Percentiles rank a stretch among this genome's conserved stretches.
Evolutionary conservation across 176 grass and related monocot species (phyloP).

Genomic region (Triticum urartu): DNA sequence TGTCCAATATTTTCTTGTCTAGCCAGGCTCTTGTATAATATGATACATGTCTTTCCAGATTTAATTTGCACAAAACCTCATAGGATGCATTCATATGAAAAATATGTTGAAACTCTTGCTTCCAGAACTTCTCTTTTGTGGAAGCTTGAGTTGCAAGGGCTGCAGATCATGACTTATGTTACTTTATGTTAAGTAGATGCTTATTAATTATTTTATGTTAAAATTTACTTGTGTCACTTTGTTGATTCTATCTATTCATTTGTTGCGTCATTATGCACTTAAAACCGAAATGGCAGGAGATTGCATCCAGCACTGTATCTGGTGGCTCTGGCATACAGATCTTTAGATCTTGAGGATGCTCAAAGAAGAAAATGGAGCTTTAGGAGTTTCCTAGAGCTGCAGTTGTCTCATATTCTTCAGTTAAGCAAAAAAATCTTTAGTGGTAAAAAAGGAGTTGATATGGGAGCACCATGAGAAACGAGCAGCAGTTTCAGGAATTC

Average conservation of each 20-base stretch:
- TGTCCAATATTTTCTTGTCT: background rate
- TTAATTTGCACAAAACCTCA: background rate
- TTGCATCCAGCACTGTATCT: slow-evolving; percentile 96
- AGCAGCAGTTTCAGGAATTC: background rate
- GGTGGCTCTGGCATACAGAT: slow-evolving; percentile 81
- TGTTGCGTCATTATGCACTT: background rate
- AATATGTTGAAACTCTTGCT: background rate
- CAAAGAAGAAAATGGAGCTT: slow-evolving; percentile 61
- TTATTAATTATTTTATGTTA: background rate
- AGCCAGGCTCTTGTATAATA: background rate
- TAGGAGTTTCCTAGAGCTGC: slow-evolving; percentile 33
- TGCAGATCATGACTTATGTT: background rate
- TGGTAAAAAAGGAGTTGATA: slow-evolving; percentile 18
- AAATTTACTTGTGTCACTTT: background rate
- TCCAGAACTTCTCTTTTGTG: background rate
- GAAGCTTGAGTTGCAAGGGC: background rate
- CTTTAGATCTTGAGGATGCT: slow-evolving; percentile 85
- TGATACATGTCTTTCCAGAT: background rate
- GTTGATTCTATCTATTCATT: background rate
- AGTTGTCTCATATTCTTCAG: slow-evolving; percentile 52
- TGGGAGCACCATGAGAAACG: slow-evolving; percentile 21
- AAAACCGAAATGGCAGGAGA: slow-evolving; percentile 65
- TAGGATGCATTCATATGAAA: background rate
- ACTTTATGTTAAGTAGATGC: background rate
- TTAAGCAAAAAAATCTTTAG: slow-evolving; percentile 46